phyloP scores from a whole-genome alignment of 495 filamentous ascomycete species.

The Delitschia confertaspora region DNA sequence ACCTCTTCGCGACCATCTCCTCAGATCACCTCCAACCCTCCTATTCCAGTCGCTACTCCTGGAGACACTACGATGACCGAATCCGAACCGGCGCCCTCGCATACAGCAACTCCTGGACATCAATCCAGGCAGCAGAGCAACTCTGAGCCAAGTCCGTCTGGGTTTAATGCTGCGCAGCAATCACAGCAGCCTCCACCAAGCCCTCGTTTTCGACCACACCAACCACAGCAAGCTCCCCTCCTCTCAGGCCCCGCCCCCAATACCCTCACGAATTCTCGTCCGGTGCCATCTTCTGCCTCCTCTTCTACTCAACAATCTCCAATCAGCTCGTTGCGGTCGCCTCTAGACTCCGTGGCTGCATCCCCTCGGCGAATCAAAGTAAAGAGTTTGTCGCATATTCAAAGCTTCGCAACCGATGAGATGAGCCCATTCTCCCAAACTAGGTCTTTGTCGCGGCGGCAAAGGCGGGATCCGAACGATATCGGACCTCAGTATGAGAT shows the following conservation, averaged over 20 bases:
- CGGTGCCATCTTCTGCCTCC: conserved; percentile 42
- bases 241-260: conserved; percentile 6
- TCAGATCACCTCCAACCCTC: conserved; percentile 14
- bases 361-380: conserved; percentile 74
- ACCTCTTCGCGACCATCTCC: conserved; percentile 14
- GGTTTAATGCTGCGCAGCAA: conserved; percentile 7
- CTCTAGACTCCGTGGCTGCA: conserved; percentile 44
- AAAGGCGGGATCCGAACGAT: conserved; percentile 38
- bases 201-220: conserved; percentile 9
- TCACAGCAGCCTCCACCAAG: conserved; percentile 14
- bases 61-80: conserved; percentile 28
- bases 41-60: conserved; percentile 8
- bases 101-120: conserved; percentile 17
- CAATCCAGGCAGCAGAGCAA: conserved; percentile 6
- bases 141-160: neutral
- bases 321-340: conserved; percentile 38
- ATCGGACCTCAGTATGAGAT: conserved; percentile 74
- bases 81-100: conserved; percentile 13
- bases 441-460: conserved; percentile 30
- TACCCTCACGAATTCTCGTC: conserved; percentile 27
- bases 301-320: conserved; percentile 49
- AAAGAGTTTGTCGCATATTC: conserved; percentile 77
- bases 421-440: conserved; percentile 38
- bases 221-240: conserved; percentile 5
- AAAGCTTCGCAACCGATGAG: conserved; percentile 73